Conservation (phyloP, 495 filamentous ascomycete genomes). For the Amphirosellinia nigrospora region DNA sequence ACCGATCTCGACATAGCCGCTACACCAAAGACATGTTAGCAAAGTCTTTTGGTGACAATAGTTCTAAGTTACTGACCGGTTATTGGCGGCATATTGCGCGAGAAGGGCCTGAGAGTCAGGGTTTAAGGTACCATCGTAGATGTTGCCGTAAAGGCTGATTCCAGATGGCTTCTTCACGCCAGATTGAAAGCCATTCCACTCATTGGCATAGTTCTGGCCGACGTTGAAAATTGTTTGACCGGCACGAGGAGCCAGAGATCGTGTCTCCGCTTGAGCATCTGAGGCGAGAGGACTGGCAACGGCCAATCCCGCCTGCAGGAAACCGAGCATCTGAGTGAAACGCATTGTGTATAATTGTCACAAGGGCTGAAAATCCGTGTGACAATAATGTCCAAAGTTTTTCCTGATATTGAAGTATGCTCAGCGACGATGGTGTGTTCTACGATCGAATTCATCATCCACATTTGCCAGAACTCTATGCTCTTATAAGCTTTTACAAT, state of each 20-base stretch:
- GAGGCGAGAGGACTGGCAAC: not conserved
- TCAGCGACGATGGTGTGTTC: not conserved
- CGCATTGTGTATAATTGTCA: not conserved
- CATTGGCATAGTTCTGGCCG: not conserved
- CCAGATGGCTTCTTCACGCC: not conserved
- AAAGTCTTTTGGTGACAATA: not conserved
- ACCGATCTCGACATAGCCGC: constrained; percentile 1
- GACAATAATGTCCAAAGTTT: too few relatives aligned
- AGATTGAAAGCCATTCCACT: not conserved
- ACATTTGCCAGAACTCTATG: not conserved
- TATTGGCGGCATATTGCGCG: not conserved
- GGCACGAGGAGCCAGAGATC: not conserved
- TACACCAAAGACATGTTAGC: not conserved
- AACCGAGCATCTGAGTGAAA: not conserved
- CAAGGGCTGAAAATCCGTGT: too few relatives aligned
- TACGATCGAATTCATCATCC: not conserved
- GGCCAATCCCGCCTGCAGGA: not conserved
- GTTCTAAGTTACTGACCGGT: not conserved
- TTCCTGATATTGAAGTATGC: not conserved
- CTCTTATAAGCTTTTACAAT: constrained; percentile 1
- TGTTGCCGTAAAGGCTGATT: not conserved
- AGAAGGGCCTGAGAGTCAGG: not conserved
- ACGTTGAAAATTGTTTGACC: not conserved
- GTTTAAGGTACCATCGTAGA: not conserved
- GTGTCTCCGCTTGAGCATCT: not conserved